A percentile compares a stretch with the other conserved stretches of the same genome.
These are phyloP conservation scores for Lonicera japonica DNA, from an alignment of 129 eudicot genomes.

Conservation along the genomic window DNA sequence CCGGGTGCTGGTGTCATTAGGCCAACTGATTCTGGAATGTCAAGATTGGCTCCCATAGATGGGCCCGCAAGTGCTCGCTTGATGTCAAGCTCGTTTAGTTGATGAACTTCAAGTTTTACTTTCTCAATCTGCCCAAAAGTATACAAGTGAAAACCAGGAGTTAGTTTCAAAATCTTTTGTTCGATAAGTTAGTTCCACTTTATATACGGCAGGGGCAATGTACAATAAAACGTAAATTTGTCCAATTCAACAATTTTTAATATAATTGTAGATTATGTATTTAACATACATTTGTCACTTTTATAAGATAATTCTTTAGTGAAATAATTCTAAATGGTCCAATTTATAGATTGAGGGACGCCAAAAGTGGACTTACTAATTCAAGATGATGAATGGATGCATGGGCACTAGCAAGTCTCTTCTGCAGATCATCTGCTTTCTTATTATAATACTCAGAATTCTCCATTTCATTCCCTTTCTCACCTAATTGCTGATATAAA, in stretches of 20 bases:
- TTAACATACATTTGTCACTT: too few species aligned
- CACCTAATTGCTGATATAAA: constrained; percentile 82
- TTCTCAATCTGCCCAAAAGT: constrained; percentile 48
- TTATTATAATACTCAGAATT: constrained; percentile 70
- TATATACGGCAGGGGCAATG: too few species aligned
- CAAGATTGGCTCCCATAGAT: constrained; percentile 61
- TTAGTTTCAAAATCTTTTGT: too few species aligned
- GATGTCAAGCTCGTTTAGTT: constrained; percentile 55
- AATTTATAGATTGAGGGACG: neutral
- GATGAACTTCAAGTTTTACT: constrained; percentile 52
- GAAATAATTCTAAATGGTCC: neutral
- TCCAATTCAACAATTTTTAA: too few species aligned
- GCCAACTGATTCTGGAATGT: constrained; percentile 94
- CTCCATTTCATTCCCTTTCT: constrained; percentile 57
- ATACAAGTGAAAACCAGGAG: neutral
- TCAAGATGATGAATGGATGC: constrained; percentile 60
- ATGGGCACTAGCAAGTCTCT: constrained; percentile 57
- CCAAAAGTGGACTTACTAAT: constrained; percentile 37
- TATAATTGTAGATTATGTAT: too few species aligned
- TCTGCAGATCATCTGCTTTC: constrained; percentile 67
- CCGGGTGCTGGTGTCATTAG: constrained; percentile 39
- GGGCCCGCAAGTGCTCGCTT: constrained; percentile 73
- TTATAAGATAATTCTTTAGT: neutral
- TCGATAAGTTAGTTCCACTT: too few species aligned
- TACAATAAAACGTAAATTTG: too few species aligned